Percentiles rank a stretch among this genome's conserved stretches.
Evolutionary conservation across 2,329 filamentous ascomycete genomes (phyloP).

Genomic region (Seiridium cupressi): DNA sequence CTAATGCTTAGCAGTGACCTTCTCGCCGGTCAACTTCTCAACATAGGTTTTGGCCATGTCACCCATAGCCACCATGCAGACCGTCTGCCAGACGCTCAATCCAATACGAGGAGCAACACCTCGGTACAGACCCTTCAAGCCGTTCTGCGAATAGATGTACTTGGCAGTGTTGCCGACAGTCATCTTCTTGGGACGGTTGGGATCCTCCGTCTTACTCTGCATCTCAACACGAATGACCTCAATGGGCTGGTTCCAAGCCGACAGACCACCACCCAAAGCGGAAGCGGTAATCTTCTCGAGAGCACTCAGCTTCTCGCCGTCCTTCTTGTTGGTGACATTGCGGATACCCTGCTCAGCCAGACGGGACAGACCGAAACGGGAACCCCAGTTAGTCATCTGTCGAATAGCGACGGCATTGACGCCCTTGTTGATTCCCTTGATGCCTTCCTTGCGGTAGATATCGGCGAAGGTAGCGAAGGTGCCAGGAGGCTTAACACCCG

Average conservation of each 20-base stretch:
- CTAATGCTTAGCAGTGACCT: conserved; percentile 68
- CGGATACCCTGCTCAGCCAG: conserved; percentile 90
- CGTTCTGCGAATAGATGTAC: conserved; percentile 92
- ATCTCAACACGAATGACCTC: conserved; percentile 99
- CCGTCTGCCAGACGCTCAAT: conserved; percentile 96
- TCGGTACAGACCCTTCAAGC: conserved; percentile 89
- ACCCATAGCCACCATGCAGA: conserved; percentile 99
- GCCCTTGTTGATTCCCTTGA: conserved; percentile 95
- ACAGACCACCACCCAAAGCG: conserved; percentile 86
- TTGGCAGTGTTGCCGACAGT: conserved; percentile 81
- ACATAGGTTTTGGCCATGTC: conserved; percentile 80
- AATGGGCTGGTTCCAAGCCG: conserved; percentile 99
- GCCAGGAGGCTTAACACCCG: conserved; percentile 80
- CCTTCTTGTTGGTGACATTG: conserved; percentile 71
- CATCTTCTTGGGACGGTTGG: conserved; percentile 98
- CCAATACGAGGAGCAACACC: conserved; percentile 93
- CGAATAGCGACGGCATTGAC: conserved; percentile 98
- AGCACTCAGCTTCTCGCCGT: conserved; percentile 73
- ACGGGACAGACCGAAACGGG: conserved; percentile 88
- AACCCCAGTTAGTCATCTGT: conserved; percentile 99
- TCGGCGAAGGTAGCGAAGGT: conserved; percentile 96
- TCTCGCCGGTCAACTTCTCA: conserved; percentile 63
- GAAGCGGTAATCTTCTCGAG: conserved; percentile 88
- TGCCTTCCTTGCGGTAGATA: conserved; percentile 93
- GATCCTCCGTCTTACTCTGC: conserved; percentile 98